phyloP scores from a whole-genome alignment of 2,329 filamentous ascomycete genomes.

The Endoconidiophora laricicola region DNA sequence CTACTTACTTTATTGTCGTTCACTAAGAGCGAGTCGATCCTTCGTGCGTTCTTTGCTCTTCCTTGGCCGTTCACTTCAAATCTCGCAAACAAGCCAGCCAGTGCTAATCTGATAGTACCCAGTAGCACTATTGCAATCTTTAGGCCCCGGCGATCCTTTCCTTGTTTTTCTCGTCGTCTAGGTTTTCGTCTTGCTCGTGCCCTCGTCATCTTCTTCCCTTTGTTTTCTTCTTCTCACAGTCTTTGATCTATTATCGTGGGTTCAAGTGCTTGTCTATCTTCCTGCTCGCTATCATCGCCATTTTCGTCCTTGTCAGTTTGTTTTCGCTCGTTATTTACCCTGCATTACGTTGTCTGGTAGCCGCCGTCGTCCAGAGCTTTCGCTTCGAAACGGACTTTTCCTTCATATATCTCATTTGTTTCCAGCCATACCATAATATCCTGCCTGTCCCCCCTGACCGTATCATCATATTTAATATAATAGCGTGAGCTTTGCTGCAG shows the following conservation, averaged over 20 bases:
- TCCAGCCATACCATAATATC: not conserved
- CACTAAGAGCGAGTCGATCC: not conserved
- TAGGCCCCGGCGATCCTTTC: not conserved
- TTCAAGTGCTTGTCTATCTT: not conserved
- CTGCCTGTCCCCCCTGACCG: not conserved
- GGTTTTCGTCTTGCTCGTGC: not conserved
- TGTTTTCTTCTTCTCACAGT: not conserved
- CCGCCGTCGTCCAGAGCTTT: not conserved
- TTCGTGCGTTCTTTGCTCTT: conserved; percentile 1
- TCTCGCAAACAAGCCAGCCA: not conserved
- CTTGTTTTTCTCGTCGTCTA: not conserved
- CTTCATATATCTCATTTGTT: not conserved
- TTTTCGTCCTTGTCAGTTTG: not conserved
- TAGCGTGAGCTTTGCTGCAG: conserved; percentile 1
- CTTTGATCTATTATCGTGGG: not conserved
- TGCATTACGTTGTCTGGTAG: too few relatives aligned
- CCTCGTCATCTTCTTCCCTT: not conserved
- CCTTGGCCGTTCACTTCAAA: not conserved
- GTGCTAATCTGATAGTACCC: too few relatives aligned
- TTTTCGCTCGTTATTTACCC: too few relatives aligned
- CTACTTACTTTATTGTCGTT: too few relatives aligned
- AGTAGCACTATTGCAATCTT: not conserved
- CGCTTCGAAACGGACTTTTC: not conserved
- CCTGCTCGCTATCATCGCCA: not conserved
- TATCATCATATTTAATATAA: not conserved